Conservation (phyloP, 2,329 filamentous ascomycete species). For the Sarocladiaceae sp. region DNA sequence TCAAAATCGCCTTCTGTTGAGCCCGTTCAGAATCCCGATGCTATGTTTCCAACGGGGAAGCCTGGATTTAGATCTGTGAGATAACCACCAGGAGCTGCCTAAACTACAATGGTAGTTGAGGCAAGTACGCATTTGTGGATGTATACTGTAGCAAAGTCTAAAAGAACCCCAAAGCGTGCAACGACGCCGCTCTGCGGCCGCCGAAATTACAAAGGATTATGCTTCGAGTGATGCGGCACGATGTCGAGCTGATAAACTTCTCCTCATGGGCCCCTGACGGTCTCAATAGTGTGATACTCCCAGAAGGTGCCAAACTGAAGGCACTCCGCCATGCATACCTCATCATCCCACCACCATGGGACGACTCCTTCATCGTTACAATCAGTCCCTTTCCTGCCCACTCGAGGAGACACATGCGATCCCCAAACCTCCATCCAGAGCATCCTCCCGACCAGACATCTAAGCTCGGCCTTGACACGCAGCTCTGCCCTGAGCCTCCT, state of each 20-base stretch:
- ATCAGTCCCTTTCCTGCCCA: slow-evolving; percentile 24
- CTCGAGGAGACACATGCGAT: slow-evolving; percentile 28
- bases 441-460: slow-evolving; percentile 46
- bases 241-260: background rate
- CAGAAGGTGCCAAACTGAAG: slow-evolving; percentile 46
- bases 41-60: no score
- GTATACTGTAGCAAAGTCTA: no score
- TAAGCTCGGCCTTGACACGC: slow-evolving; percentile 39
- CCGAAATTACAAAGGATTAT: background rate
- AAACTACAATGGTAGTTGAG: no score
- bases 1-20: no score
- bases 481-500: slow-evolving; percentile 19
- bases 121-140: no score
- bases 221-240: background rate
- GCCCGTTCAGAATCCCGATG: no score
- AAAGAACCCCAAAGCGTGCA: no score
- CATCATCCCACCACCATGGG: slow-evolving; percentile 58
- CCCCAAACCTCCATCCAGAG: slow-evolving; percentile 60
- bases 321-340: slow-evolving; percentile 49
- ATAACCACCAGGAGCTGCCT: no score
- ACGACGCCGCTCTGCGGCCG: no score
- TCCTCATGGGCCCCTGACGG: slow-evolving; percentile 36
- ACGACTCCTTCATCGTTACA: background rate
- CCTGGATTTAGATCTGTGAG: no score
- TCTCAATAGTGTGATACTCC: slow-evolving; percentile 53